These are phyloP conservation scores for Kalmanozyma brasiliensis DNA, from an alignment of 1,284 basidiomycete species.

Conservation along the genomic window DNA sequence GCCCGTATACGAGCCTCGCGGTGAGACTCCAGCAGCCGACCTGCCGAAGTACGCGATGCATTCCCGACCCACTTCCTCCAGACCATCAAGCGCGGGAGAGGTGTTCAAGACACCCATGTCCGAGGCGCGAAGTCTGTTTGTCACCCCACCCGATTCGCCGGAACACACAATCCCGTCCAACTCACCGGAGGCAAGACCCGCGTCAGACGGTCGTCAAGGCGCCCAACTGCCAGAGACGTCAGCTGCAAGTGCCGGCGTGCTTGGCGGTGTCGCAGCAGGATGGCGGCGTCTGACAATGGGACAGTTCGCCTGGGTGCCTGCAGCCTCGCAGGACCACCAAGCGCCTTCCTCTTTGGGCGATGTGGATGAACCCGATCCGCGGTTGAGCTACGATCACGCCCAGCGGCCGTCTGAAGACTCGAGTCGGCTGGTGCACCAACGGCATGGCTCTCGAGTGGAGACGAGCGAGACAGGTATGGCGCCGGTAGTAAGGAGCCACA, in stretches of 20 bases:
- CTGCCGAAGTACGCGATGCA: slow-evolving; percentile 31
- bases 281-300: slow-evolving; percentile 55
- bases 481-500: slow-evolving; percentile 43
- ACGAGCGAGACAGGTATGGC: slow-evolving; percentile 33
- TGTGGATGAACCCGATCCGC: slow-evolving; percentile 19
- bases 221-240: slow-evolving; percentile 14
- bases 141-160: slow-evolving; percentile 32
- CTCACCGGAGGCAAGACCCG: slow-evolving; percentile 1
- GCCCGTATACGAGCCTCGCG: slow-evolving; percentile 27
- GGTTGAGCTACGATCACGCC: slow-evolving; percentile 25
- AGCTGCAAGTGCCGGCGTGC: slow-evolving; percentile 37
- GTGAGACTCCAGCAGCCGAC: slow-evolving; percentile 13
- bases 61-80: slow-evolving; percentile 3
- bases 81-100: slow-evolving; percentile 7
- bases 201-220: neutral
- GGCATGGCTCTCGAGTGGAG: slow-evolving; percentile 17
- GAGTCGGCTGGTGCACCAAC: slow-evolving; percentile 16
- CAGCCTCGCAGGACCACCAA: slow-evolving; percentile 3
- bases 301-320: slow-evolving; percentile 45
- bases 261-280: slow-evolving; percentile 50
- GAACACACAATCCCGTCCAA: slow-evolving; percentile 15
- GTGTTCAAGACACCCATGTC: slow-evolving; percentile 10
- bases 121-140: slow-evolving; percentile 15
- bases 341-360: slow-evolving; percentile 21
- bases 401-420: slow-evolving; percentile 28